Percentiles rank a stretch among this genome's conserved stretches.
Conservation (phyloP, 225 moss, liverwort and hornwort species). For the Antitrichia curtipendula region DNA sequence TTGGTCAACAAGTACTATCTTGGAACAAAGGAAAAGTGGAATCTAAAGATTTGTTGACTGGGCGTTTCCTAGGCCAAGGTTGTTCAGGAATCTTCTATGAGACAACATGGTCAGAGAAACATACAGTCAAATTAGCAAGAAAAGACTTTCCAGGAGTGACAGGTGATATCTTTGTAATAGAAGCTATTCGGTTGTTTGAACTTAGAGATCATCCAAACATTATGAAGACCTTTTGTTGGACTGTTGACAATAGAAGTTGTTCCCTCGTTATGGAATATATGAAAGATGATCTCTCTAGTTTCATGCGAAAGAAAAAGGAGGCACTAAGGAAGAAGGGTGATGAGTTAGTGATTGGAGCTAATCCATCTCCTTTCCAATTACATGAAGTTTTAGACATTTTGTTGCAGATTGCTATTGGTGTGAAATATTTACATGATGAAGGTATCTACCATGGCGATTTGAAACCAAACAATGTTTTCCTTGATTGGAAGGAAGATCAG, state of each 20-base stretch:
- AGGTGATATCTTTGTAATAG: not conserved
- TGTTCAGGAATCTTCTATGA: not conserved
- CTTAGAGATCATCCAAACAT: not conserved
- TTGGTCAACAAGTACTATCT: not conserved
- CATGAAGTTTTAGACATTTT: not conserved
- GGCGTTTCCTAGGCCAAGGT: not conserved
- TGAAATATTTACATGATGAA: not conserved
- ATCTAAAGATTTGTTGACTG: not conserved
- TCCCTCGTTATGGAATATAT: not conserved
- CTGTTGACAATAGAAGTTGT: not conserved
- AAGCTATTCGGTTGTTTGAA: not conserved
- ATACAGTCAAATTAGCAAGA: rapidly evolving
- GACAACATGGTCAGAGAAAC: not conserved
- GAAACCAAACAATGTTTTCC: not conserved
- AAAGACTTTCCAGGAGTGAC: not conserved
- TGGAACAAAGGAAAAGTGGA: not conserved
- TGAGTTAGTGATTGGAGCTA: rapidly evolving
- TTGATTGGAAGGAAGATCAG: not conserved
- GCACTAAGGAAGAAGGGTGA: not conserved
- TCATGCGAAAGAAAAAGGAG: not conserved
- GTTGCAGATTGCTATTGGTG: not conserved
- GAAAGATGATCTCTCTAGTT: not conserved
- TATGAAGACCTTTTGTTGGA: not conserved
- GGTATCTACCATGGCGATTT: not conserved
- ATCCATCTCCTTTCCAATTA: not conserved